phyloP scores from a whole-genome alignment of 768 basidiomycete species.

The Lactarius trivialis region DNA sequence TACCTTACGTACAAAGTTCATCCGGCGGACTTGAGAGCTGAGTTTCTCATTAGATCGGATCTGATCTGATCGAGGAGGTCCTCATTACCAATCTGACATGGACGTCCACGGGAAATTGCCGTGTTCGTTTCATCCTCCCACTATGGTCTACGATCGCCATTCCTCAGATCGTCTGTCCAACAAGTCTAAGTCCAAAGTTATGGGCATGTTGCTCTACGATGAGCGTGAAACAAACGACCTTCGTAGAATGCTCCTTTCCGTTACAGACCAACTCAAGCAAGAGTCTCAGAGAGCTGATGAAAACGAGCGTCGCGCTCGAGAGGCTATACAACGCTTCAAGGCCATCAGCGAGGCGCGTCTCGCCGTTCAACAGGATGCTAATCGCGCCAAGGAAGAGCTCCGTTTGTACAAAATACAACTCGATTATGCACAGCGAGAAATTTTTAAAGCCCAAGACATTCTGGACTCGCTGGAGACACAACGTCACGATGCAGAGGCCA shows the following conservation, averaged over 20 bases:
- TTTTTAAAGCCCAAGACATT: constrained; percentile 47
- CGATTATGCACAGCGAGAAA: constrained; percentile 53
- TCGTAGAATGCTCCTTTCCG: constrained; percentile 33
- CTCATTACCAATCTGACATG: neutral
- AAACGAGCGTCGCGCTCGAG: constrained; percentile 32
- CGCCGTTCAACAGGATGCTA: constrained; percentile 29
- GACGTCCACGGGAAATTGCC: constrained; percentile 1
- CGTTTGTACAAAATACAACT: constrained; percentile 52
- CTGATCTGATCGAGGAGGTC: neutral
- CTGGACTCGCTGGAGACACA: constrained; percentile 44
- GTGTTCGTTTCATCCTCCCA: constrained; percentile 7
- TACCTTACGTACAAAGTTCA: neutral
- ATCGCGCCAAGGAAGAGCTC: constrained; percentile 41
- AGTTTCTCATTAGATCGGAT: neutral
- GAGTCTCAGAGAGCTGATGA: constrained; percentile 34
- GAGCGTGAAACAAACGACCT: constrained; percentile 38
- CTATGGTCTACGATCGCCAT: constrained; percentile 1
- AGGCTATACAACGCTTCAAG: constrained; percentile 28
- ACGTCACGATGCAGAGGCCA: constrained; percentile 43
- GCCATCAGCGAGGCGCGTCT: constrained; percentile 31
- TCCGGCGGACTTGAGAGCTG: constrained; percentile 21
- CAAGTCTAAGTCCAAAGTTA: constrained; percentile 13
- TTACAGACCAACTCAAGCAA: constrained; percentile 35
- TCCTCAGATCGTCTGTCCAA: constrained; percentile 20
- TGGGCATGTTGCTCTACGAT: constrained; percentile 32